These are phyloP conservation scores for Nowakowskiella sp. DNA, from an alignment of 192 early-diverging fungal species.

Conservation along the genomic window DNA sequence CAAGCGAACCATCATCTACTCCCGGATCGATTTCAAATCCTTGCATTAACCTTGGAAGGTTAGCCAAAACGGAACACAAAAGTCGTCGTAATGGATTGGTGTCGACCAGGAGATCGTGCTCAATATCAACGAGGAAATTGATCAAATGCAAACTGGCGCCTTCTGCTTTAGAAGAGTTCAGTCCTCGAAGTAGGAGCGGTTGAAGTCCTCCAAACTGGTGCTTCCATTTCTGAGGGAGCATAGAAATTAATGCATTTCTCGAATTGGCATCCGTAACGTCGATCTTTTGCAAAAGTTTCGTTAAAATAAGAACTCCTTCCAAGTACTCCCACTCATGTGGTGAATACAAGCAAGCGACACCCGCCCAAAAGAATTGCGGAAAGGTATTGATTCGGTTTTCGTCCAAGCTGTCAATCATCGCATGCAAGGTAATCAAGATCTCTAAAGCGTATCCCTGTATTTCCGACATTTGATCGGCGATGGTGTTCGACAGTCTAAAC, in stretches of 20 bases:
- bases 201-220: constrained; percentile 69
- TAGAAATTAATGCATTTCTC: constrained; percentile 42
- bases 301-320: constrained; percentile 60
- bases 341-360: constrained; percentile 60
- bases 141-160: constrained; percentile 48
- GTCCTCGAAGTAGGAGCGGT: constrained; percentile 61
- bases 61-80: constrained; percentile 59
- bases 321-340: constrained; percentile 70
- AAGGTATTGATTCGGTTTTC: constrained; percentile 48
- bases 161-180: constrained; percentile 51
- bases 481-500: constrained; percentile 62
- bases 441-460: constrained; percentile 78
- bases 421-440: constrained; percentile 58
- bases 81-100: constrained; percentile 34
- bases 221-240: constrained; percentile 67
- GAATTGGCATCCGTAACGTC: constrained; percentile 41
- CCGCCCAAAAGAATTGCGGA: constrained; percentile 78
- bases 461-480: constrained; percentile 65
- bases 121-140: constrained; percentile 44
- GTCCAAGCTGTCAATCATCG: constrained; percentile 53
- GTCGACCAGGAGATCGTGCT: constrained; percentile 57
- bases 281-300: constrained; percentile 50
- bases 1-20: constrained; percentile 15
- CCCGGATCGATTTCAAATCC: constrained; percentile 38
- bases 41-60: constrained; percentile 60